Conservation (phyloP, 2,329 filamentous ascomycete species). For the Claviceps purpurea region DNA sequence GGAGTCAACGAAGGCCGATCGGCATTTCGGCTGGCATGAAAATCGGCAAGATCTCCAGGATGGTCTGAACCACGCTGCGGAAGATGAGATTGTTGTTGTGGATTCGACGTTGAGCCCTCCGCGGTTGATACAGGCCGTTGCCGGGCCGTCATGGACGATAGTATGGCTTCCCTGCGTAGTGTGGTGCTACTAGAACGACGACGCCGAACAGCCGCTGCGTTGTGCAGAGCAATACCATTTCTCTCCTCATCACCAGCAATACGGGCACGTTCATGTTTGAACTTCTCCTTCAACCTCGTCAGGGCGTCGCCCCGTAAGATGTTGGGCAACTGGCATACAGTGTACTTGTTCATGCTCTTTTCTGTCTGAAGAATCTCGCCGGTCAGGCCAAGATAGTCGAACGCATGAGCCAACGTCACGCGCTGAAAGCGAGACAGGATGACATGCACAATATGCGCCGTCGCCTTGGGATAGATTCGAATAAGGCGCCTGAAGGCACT, state of each 20-base stretch:
- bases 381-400: constrained; percentile 85
- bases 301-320: constrained; percentile 74
- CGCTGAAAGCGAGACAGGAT: constrained; percentile 89
- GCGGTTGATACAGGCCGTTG: constrained; percentile 31
- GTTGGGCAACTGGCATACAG: constrained; percentile 81
- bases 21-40: constrained; percentile 52
- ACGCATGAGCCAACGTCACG: constrained; percentile 87
- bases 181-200: constrained; percentile 61
- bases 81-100: constrained; percentile 23
- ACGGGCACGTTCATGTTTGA: constrained; percentile 69
- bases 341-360: constrained; percentile 86
- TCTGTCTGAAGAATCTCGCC: constrained; percentile 88
- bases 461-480: constrained; percentile 87
- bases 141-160: constrained; percentile 47
- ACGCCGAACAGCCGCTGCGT: constrained; percentile 50
- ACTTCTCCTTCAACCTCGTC: constrained; percentile 83
- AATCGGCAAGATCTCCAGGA: constrained; percentile 68
- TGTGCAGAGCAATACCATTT: constrained; percentile 93
- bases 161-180: constrained; percentile 64
- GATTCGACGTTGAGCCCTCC: constrained; percentile 21
- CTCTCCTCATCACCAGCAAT: constrained; percentile 62
- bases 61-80: constrained; percentile 38
- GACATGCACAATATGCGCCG: constrained; percentile 93
- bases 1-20: constrained; percentile 26
- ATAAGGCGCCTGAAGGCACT: constrained; percentile 90